Conservation (phyloP, 495 filamentous ascomycete genomes). For the Ramalina peruviana region DNA sequence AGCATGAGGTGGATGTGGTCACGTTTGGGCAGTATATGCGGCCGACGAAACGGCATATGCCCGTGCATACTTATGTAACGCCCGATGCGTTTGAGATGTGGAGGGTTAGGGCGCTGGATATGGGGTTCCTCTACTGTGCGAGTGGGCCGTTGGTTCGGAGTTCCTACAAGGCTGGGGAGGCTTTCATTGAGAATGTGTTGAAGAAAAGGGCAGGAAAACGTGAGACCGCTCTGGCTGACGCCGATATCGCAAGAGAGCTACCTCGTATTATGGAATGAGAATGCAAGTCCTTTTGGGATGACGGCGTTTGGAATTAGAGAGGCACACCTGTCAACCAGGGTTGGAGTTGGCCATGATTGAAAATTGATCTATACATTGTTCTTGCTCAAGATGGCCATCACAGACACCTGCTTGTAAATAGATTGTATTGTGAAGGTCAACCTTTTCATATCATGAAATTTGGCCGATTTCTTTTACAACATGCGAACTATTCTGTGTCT, state of each 20-base stretch:
- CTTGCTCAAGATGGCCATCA: too few species aligned
- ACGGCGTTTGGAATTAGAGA: neutral
- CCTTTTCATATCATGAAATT: too few species aligned
- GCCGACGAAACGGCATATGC: slow-evolving; percentile 93
- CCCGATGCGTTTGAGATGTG: slow-evolving; percentile 83
- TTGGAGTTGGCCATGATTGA: too few species aligned
- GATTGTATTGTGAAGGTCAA: too few species aligned
- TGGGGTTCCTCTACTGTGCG: slow-evolving; percentile 95
- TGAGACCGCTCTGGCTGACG: slow-evolving; percentile 7
- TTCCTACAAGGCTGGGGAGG: slow-evolving; percentile 94
- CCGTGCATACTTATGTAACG: slow-evolving; percentile 85
- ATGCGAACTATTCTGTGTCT: too few species aligned
- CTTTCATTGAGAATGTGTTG: slow-evolving; percentile 96
- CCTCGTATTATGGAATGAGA: neutral
- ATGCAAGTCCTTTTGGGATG: neutral
- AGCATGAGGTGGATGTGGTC: slow-evolving; percentile 75
- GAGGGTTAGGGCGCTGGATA: slow-evolving; percentile 75
- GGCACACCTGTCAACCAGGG: too few species aligned
- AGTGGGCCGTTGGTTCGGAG: slow-evolving; percentile 85
- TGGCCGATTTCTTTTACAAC: too few species aligned
- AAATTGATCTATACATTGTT: too few species aligned
- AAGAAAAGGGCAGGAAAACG: slow-evolving; percentile 48
- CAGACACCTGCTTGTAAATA: too few species aligned
- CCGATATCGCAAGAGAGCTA: neutral
- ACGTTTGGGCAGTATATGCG: slow-evolving; percentile 99